Evolutionary conservation across 2,329 filamentous ascomycete species (phyloP), one percentile per base, ranked within the genome.

Genomic region (Aspergillus pseudoviridinutans): DNA sequence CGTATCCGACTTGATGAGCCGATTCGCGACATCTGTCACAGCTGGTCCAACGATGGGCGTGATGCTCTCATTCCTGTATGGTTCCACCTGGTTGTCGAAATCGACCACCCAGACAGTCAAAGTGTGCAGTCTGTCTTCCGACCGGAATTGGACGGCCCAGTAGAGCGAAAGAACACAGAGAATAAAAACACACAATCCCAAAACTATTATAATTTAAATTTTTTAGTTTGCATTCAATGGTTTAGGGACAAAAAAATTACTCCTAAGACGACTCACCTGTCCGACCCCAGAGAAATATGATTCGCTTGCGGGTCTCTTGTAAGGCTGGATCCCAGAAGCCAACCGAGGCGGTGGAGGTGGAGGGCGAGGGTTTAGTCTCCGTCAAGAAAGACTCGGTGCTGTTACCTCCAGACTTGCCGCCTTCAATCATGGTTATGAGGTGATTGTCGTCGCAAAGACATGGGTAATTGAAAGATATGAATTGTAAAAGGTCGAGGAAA

Each of bases 81-180:
- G 84, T 1, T 80, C 74, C 3, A 78, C 66, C 49, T 78, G 77
- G 3, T 81, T 82, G 66, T 89, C 86, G 61, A 88, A 87, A 67
- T 87, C 84, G 28, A 88, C 85, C 1, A 87, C 80, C 59, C 82
- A 80, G 8, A 88, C 76, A 3, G 75, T 77, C 7, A 88, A 69
- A 0, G 73, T 70, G 2, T 71, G 73, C 20, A 81, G 71, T 53
- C 82, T 84, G 49, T 74, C 63, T 10, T 84, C 75, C 0, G 82
- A 76, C 14, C 76, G 65, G 64, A 77, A 84, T 22, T 87, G 79
- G 0, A 81, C 80, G 0, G 74, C 84, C 85, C 85, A 88, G 71
- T 84, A 87, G 2, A 88, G 70, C 0, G 82, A 86, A 0, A 88
- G 67, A 3, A 86, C 76, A 10, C 63, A 73, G 4, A 87, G 69